Conservation (phyloP, 192 early-diverging fungal species). For the Backusella liffmaniae region DNA sequence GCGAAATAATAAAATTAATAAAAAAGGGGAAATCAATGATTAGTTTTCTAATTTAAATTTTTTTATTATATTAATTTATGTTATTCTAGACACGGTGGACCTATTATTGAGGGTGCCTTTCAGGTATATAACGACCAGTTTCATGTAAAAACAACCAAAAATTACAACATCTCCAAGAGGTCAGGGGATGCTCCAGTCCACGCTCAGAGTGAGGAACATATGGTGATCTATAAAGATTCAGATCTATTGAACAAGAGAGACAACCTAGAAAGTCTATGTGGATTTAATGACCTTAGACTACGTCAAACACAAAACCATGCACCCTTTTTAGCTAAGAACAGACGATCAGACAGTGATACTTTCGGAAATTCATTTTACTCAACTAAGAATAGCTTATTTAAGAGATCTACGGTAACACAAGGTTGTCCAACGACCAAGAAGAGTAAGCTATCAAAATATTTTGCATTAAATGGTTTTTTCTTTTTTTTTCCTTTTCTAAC, state of each 20-base stretch:
- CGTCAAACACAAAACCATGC: neutral
- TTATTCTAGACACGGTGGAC: slow-evolving; percentile 17
- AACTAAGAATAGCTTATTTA: neutral
- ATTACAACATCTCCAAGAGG: slow-evolving; percentile 51
- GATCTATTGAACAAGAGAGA: neutral
- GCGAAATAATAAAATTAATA: slow-evolving; percentile 14
- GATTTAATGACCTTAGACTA: slow-evolving; percentile 16
- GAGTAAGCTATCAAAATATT: slow-evolving; percentile 4
- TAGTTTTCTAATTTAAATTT: slow-evolving; percentile 1
- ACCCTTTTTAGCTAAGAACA: neutral
- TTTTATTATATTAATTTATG: neutral
- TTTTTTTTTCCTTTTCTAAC: neutral
- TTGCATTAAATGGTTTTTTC: neutral
- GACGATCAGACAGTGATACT: neutral
- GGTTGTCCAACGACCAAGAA: slow-evolving; percentile 15
- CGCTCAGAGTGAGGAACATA: neutral
- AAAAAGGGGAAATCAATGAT: neutral
- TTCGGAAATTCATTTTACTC: neutral
- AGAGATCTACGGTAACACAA: neutral
- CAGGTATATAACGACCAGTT: slow-evolving; percentile 47
- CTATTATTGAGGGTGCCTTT: slow-evolving; percentile 60
- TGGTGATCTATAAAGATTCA: slow-evolving; percentile 29
- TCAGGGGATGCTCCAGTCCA: slow-evolving; percentile 41
- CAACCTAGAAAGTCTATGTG: slow-evolving; percentile 1
- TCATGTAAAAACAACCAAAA: slow-evolving; percentile 51